Evolutionary conservation across 805 yeast genomes (phyloP).

Genomic region (Starmerella roubikii): DNA sequence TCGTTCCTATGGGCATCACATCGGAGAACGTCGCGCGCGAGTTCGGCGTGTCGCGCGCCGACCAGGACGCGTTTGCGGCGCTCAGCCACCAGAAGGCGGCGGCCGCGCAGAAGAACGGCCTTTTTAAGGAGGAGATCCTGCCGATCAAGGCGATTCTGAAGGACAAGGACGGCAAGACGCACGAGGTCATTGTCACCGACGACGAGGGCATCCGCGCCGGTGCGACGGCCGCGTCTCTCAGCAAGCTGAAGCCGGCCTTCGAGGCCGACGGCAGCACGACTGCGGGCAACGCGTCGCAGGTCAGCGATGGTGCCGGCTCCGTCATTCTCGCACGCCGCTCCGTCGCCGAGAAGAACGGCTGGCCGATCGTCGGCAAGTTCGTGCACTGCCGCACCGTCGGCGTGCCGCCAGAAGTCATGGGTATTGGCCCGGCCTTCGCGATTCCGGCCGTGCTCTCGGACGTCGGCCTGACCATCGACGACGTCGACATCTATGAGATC

Average conservation of each 20-base stretch:
- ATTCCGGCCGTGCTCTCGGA: slow-evolving; percentile 69
- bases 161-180: slow-evolving; percentile 44
- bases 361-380: slow-evolving; percentile 66
- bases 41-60: slow-evolving; percentile 49
- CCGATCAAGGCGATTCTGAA: slow-evolving; percentile 56
- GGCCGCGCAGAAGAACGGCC: slow-evolving; percentile 51
- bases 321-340: slow-evolving; percentile 75
- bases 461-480: slow-evolving; percentile 45
- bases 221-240: slow-evolving; percentile 64
- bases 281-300: slow-evolving; percentile 95
- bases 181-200: slow-evolving; percentile 38
- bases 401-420: slow-evolving; percentile 96
- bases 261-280: slow-evolving; percentile 71
- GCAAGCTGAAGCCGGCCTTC: slow-evolving; percentile 78
- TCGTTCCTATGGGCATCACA: slow-evolving; percentile 93
- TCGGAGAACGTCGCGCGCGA: slow-evolving; percentile 75
- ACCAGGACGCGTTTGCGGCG: slow-evolving; percentile 86
- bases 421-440: slow-evolving; percentile 93
- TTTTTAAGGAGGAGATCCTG: slow-evolving; percentile 78
- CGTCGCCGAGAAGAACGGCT: slow-evolving; percentile 58
- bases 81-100: slow-evolving; percentile 74
- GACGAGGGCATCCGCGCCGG: slow-evolving; percentile 88
- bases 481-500: slow-evolving; percentile 68
- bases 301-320: slow-evolving; percentile 91
- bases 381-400: slow-evolving; percentile 73